Evolutionary conservation across 208 protist genomes (phyloP).

Genomic region (Trypanosoma avium): DNA sequence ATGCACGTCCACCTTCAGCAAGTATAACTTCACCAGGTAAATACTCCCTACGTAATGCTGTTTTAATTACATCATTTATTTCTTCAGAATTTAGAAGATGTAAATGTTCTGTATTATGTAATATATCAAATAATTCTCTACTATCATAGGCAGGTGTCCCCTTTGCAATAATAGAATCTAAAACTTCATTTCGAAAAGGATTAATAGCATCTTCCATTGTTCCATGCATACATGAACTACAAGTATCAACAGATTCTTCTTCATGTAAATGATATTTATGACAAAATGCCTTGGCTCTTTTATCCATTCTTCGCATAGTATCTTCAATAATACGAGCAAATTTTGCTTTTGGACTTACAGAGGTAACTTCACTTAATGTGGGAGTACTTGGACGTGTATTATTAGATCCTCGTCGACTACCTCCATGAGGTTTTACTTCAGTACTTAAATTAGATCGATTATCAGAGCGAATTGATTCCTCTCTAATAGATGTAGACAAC

Average conservation of each 20-base stretch:
- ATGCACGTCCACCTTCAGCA: constrained; percentile 19
- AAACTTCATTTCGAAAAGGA: constrained; percentile 44
- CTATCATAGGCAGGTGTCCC: constrained; percentile 43
- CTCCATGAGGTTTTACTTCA: neutral
- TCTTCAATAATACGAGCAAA: constrained; percentile 9
- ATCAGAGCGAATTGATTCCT: neutral
- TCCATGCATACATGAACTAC: constrained; percentile 40
- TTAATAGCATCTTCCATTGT: constrained; percentile 29
- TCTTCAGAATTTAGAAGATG: constrained; percentile 48
- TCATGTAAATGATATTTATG: constrained; percentile 46
- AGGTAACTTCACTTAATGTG: neutral
- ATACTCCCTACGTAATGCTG: constrained; percentile 74
- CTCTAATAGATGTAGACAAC: neutral
- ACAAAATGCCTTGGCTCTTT: neutral
- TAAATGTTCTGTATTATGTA: constrained; percentile 54
- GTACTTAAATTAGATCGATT: neutral
- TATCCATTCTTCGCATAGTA: neutral
- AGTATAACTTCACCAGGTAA: constrained; percentile 56
- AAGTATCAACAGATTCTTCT: constrained; percentile 38
- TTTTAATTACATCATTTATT: constrained; percentile 31
- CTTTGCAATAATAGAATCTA: constrained; percentile 49
- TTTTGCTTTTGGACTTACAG: neutral
- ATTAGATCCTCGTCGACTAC: neutral
- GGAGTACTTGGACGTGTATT: neutral
- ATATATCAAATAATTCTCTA: constrained; percentile 57